A percentile compares a stretch with the other conserved stretches of the same genome.
Evolutionary conservation across 257 asterid genomes (phyloP).

Genomic region (Solanum chilense): DNA sequence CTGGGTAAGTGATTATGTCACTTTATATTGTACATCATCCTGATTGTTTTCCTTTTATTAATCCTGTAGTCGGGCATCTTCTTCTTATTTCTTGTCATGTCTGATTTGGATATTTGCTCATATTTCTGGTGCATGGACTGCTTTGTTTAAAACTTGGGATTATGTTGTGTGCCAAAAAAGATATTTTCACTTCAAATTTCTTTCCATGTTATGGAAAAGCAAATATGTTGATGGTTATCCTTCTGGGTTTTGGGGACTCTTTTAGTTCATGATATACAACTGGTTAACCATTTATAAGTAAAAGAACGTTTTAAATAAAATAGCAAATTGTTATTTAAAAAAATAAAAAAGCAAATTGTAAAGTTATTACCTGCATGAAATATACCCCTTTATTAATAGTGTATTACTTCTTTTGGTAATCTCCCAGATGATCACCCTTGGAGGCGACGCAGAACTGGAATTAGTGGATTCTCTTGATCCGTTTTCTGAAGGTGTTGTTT

Average conservation of each 20-base stretch:
- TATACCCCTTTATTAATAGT: not conserved
- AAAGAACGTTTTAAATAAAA: not conserved
- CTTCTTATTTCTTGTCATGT: not conserved
- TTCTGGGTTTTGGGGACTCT: not conserved
- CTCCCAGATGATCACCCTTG: constrained; percentile 89
- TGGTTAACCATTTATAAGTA: not conserved
- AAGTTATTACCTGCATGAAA: not conserved
- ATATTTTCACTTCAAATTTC: not conserved
- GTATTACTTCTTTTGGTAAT: not conserved
- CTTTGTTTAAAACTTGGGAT: not conserved
- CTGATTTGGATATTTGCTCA: not conserved
- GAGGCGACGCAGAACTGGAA: constrained; percentile 98
- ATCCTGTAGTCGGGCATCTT: not conserved
- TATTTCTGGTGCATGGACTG: not conserved
- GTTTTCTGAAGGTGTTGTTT: constrained; percentile 95
- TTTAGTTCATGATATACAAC: not conserved
- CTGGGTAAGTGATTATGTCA: not conserved
- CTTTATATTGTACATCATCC: not conserved
- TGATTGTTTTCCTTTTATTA: not conserved
- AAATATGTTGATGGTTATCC: not conserved
- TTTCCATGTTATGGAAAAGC: not conserved
- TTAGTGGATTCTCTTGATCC: constrained; percentile 96
- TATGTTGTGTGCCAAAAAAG: not conserved
- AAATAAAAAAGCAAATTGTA: not conserved
- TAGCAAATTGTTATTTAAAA: not conserved